These are phyloP conservation scores for Juncus effusus DNA, from an alignment of 176 grass and related monocot species.

Conservation along the genomic window DNA sequence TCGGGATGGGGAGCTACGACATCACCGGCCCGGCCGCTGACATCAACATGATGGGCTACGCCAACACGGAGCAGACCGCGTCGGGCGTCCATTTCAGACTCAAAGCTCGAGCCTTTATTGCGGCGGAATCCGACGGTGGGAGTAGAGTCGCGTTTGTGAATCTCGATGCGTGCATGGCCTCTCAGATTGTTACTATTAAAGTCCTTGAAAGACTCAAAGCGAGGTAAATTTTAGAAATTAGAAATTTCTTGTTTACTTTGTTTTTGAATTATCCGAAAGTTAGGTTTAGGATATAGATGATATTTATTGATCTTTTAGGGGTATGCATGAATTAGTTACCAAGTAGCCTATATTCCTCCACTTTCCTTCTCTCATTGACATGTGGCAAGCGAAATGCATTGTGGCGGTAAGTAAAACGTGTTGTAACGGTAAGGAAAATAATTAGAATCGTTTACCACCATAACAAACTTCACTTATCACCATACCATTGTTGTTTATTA, in stretches of 20 bases:
- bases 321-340: too few relatives aligned
- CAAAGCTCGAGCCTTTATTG: constrained; percentile 89
- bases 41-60: constrained; percentile 99
- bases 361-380: too few relatives aligned
- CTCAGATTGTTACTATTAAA: constrained; percentile 89
- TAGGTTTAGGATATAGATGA: too few relatives aligned
- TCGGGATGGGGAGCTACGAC: constrained; percentile 86
- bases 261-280: too few relatives aligned
- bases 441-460: too few relatives aligned
- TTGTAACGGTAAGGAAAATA: too few relatives aligned
- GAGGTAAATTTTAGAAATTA: constrained; percentile 39
- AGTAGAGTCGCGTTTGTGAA: constrained; percentile 91
- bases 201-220: constrained; percentile 87
- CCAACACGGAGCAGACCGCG: constrained; percentile 73
- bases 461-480: too few relatives aligned
- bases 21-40: constrained; percentile 97
- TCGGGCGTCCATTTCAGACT: constrained; percentile 94
- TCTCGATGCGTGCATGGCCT: constrained; percentile 98
- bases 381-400: too few relatives aligned
- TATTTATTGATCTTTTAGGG: too few relatives aligned
- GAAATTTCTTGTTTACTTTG: background rate
- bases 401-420: too few relatives aligned
- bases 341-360: too few relatives aligned
- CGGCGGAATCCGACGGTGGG: constrained; percentile 64
- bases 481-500: too few relatives aligned